These are phyloP conservation scores for Diplodia intermedia DNA, from an alignment of 2,329 filamentous ascomycete genomes.

Conservation along the genomic window DNA sequence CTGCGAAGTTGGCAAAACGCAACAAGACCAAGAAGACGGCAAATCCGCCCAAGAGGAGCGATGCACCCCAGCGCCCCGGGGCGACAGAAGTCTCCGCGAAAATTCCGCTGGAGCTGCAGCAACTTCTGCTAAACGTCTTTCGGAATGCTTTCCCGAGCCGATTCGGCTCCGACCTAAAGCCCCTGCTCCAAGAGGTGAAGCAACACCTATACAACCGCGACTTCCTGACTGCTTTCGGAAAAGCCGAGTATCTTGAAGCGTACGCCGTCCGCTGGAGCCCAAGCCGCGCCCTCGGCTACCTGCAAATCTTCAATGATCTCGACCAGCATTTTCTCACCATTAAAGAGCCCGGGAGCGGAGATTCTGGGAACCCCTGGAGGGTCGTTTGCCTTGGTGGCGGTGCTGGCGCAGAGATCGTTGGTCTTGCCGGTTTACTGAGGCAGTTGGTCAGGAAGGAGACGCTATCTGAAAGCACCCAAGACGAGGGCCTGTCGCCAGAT, in stretches of 20 bases:
- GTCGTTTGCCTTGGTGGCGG: constrained; percentile 69
- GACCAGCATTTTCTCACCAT: constrained; percentile 36
- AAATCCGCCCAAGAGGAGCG: constrained; percentile 20
- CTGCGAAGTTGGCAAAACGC: constrained; percentile 3
- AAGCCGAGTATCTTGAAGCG: constrained; percentile 72
- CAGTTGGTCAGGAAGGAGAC: not conserved
- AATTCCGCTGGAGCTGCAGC: constrained; percentile 65
- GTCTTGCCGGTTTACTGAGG: constrained; percentile 61
- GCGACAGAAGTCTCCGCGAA: not conserved
- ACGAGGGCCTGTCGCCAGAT: not conserved
- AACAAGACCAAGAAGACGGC: constrained; percentile 16
- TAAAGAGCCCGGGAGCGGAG: not conserved
- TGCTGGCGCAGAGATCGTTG: constrained; percentile 71
- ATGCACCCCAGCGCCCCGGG: not conserved
- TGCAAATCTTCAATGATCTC: constrained; percentile 60
- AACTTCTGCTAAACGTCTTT: constrained; percentile 77
- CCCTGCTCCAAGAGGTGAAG: constrained; percentile 81
- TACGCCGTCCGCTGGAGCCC: constrained; percentile 94
- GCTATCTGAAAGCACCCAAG: not conserved
- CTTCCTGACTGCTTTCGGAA: constrained; percentile 79
- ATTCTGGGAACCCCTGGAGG: constrained; percentile 37
- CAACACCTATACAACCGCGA: constrained; percentile 84
- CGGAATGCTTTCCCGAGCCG: constrained; percentile 64
- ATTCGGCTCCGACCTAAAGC: constrained; percentile 55
- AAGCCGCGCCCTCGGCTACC: constrained; percentile 81